These are phyloP conservation scores for Talaromyces stipitatus DNA, from an alignment of 495 filamentous ascomycete genomes.

Conservation along the genomic window DNA sequence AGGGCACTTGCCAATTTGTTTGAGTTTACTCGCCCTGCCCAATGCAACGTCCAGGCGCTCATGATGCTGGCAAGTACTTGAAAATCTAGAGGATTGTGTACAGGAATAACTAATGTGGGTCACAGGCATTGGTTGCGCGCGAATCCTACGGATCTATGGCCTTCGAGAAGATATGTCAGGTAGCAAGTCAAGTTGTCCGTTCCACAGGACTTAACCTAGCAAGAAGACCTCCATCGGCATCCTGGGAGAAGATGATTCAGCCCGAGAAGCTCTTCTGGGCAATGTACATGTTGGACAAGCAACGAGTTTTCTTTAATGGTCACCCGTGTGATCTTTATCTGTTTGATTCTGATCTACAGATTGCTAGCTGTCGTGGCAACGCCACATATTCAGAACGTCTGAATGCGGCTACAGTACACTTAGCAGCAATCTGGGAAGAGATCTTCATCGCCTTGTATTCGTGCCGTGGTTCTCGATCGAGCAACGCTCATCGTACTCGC, in stretches of 20 bases:
- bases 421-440: not conserved
- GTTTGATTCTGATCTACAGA: not conserved
- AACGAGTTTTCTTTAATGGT: not conserved
- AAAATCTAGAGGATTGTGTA: not conserved
- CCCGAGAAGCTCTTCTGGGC: not conserved
- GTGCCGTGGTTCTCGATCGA: not conserved
- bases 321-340: not conserved
- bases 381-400: not conserved
- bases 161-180: not conserved
- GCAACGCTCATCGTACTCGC: not conserved
- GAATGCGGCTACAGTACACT: not conserved
- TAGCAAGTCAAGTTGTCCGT: not conserved
- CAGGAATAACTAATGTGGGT: not conserved
- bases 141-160: not conserved
- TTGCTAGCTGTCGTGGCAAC: not conserved
- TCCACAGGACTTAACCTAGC: not conserved
- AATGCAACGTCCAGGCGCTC: not conserved
- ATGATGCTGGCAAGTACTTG: not conserved
- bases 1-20: not conserved
- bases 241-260: not conserved
- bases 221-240: not conserved
- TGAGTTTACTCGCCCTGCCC: not conserved
- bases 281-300: not conserved
- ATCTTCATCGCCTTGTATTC: not conserved
- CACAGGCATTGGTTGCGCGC: not conserved